Evolutionary conservation across 2,329 filamentous ascomycete species (phyloP).

Genomic region (Byssochlamys sp.): DNA sequence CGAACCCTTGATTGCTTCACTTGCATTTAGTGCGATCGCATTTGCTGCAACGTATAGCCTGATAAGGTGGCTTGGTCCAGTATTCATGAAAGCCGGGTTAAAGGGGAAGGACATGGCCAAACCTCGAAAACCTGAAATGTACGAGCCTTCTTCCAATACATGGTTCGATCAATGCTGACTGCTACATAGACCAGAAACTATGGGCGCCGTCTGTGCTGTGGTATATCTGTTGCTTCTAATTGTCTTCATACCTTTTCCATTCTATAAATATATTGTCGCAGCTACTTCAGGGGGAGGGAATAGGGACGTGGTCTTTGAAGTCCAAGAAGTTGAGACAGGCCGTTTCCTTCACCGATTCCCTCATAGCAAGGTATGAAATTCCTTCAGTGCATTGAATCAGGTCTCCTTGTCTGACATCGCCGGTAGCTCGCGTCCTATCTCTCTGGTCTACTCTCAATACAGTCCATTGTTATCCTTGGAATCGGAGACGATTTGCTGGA

Average conservation of each 20-base stretch:
- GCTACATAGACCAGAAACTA: constrained; percentile 65
- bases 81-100: constrained; percentile 78
- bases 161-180: constrained; percentile 2
- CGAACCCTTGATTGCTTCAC: constrained; percentile 76
- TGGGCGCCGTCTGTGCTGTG: constrained; percentile 86
- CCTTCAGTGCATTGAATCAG: background rate
- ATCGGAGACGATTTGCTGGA: constrained; percentile 95
- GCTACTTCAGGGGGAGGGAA: constrained; percentile 91
- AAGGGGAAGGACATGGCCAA: constrained; percentile 86
- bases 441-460: constrained; percentile 83
- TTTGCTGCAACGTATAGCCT: constrained; percentile 75
- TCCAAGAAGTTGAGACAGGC: constrained; percentile 66
- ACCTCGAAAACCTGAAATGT: constrained; percentile 64
- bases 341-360: constrained; percentile 85
- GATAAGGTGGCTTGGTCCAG: constrained; percentile 84
- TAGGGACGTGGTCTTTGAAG: constrained; percentile 68
- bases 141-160: constrained; percentile 18
- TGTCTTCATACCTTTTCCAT: constrained; percentile 88
- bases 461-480: constrained; percentile 81
- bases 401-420: background rate
- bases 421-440: constrained; percentile 80
- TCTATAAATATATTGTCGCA: constrained; percentile 95
- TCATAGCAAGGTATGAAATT: constrained; percentile 65
- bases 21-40: constrained; percentile 75
- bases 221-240: constrained; percentile 86